These are phyloP conservation scores for Sapria himalayana DNA, from an alignment of 345 rosid species.

Conservation along the genomic window DNA sequence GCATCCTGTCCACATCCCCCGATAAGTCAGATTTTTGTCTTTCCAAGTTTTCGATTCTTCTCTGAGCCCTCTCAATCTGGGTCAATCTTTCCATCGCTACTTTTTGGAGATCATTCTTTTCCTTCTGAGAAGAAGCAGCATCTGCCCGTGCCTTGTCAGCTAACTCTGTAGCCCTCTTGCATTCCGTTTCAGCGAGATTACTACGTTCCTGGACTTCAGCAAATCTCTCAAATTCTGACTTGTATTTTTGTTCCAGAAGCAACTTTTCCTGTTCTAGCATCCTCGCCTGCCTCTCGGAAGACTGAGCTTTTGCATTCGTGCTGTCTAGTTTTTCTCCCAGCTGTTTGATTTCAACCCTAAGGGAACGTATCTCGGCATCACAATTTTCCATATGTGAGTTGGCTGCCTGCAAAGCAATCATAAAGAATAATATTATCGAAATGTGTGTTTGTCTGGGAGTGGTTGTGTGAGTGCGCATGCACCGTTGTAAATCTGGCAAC, in stretches of 20 bases:
- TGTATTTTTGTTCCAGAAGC: conserved; percentile 62
- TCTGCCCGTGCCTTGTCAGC: conserved; percentile 81
- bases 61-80: conserved; percentile 58
- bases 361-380: conserved; percentile 40
- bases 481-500: too few species aligned
- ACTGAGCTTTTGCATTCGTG: conserved; percentile 44
- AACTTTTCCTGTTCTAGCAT: conserved; percentile 73
- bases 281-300: conserved; percentile 65
- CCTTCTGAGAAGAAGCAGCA: conserved; percentile 62
- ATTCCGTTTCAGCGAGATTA: conserved; percentile 63
- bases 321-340: conserved; percentile 43
- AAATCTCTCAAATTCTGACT: conserved; percentile 58
- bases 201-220: conserved; percentile 76
- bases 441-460: neutral
- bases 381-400: conserved; percentile 63
- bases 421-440: too few species aligned
- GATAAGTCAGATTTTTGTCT: conserved; percentile 48
- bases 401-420: conserved; percentile 48
- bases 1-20: conserved; percentile 38
- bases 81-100: conserved; percentile 82
- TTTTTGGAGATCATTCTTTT: conserved; percentile 55
- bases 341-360: conserved; percentile 36
- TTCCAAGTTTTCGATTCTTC: conserved; percentile 61
- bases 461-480: neutral
- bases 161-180: conserved; percentile 63